A percentile compares a stretch with the other conserved stretches of the same genome.
phyloP scores from a whole-genome alignment of 2,329 filamentous ascomycete species.

The Hypoxylon sp. region DNA sequence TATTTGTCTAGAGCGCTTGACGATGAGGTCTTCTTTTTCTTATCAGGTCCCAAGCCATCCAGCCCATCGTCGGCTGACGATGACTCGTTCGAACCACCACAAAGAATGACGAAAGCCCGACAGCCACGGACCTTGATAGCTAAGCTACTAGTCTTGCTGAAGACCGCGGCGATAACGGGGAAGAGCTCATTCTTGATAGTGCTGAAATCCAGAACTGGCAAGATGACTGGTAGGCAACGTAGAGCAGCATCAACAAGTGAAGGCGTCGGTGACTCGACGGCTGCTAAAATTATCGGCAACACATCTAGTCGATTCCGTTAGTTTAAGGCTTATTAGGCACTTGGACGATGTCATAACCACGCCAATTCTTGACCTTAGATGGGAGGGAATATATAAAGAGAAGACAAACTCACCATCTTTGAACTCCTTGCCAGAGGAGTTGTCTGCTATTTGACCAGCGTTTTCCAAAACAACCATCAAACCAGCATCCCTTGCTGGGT shows the following conservation, averaged over 20 bases:
- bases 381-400: background rate
- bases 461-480: slow-evolving; percentile 93
- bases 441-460: slow-evolving; percentile 79
- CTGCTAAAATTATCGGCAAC: slow-evolving; percentile 84
- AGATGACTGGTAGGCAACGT: slow-evolving; percentile 80
- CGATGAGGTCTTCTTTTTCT: slow-evolving; percentile 72
- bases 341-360: background rate
- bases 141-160: slow-evolving; percentile 92
- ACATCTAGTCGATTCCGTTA: slow-evolving; percentile 72
- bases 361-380: background rate
- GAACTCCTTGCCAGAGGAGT: slow-evolving; percentile 91
- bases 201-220: slow-evolving; percentile 92
- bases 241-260: slow-evolving; percentile 89
- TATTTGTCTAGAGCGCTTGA: slow-evolving; percentile 94
- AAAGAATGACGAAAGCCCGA: slow-evolving; percentile 90
- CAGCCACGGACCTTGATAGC: slow-evolving; percentile 94
- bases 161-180: slow-evolving; percentile 89
- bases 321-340: slow-evolving; percentile 20
- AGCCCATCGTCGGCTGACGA: slow-evolving; percentile 75
- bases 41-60: slow-evolving; percentile 73
- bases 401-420: slow-evolving; percentile 79
- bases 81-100: slow-evolving; percentile 76
- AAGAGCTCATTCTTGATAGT: slow-evolving; percentile 98
- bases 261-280: slow-evolving; percentile 90
- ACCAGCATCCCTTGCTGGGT: slow-evolving; percentile 86